phyloP scores from a whole-genome alignment of 352 stramenopile species.

The Peronospora destructor region DNA sequence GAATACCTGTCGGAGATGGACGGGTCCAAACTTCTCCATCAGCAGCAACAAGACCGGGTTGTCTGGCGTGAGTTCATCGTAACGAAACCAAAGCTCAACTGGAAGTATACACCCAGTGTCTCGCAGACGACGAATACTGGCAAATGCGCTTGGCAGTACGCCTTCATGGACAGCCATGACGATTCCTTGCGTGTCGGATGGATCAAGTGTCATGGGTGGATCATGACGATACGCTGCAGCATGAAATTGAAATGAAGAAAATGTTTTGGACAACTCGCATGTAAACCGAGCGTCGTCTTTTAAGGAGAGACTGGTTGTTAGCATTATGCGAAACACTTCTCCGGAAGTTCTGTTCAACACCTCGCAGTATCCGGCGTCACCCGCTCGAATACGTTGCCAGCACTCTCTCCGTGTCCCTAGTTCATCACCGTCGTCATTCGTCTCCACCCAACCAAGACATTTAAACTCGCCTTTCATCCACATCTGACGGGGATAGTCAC shows the following conservation, averaged over 20 bases:
- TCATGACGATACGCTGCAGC: slow-evolving; percentile 48
- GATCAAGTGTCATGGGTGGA: slow-evolving; percentile 30
- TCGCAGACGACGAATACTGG: slow-evolving; percentile 37
- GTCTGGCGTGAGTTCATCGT: slow-evolving; percentile 36
- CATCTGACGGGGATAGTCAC: slow-evolving; percentile 10
- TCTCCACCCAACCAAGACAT: slow-evolving; percentile 61
- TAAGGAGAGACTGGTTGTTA: slow-evolving; percentile 50
- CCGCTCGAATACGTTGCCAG: slow-evolving; percentile 51
- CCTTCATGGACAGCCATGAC: slow-evolving; percentile 43
- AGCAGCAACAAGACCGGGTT: slow-evolving; percentile 35
- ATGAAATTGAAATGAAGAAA: slow-evolving; percentile 48
- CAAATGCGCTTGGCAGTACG: slow-evolving; percentile 43
- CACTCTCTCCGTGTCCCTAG: slow-evolving; percentile 43
- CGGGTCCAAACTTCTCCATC: slow-evolving; percentile 25
- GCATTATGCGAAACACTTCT: slow-evolving; percentile 56
- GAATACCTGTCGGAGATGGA: slow-evolving; percentile 38
- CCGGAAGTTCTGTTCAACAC: slow-evolving; percentile 46
- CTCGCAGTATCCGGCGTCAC: slow-evolving; percentile 58
- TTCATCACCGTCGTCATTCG: slow-evolving; percentile 42
- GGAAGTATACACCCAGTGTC: slow-evolving; percentile 35
- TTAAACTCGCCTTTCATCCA: slow-evolving; percentile 45
- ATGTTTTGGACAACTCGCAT: slow-evolving; percentile 49
- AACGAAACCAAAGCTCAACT: slow-evolving; percentile 49
- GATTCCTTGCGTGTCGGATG: slow-evolving; percentile 24
- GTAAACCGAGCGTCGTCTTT: slow-evolving; percentile 67